Conservation (phyloP, 768 basidiomycete species). For the Flagelloscypha sp. region DNA sequence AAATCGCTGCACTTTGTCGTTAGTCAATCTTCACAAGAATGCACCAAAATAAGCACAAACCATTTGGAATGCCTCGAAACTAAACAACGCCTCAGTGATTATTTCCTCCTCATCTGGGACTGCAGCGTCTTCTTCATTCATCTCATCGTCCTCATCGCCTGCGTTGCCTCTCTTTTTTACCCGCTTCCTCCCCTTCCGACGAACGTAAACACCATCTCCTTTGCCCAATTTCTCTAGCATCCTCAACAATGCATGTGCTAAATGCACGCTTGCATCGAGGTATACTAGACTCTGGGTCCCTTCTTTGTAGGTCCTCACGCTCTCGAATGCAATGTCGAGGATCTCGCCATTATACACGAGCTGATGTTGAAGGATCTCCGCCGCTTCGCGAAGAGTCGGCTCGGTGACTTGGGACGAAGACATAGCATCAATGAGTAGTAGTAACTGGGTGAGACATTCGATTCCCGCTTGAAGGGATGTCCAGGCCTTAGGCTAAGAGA, state of each 20-base stretch:
- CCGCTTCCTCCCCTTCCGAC: constrained; percentile 49
- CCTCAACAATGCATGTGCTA: constrained; percentile 76
- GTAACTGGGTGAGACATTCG: constrained; percentile 87
- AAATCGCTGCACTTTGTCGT: constrained; percentile 57
- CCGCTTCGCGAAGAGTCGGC: constrained; percentile 56
- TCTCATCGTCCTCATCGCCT: constrained; percentile 47
- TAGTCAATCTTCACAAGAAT: constrained; percentile 4
- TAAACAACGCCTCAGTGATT: constrained; percentile 80
- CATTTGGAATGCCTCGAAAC: constrained; percentile 85
- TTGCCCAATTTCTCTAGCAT: constrained; percentile 90
- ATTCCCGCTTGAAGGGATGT: constrained; percentile 90
- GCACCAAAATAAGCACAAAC: constrained; percentile 35
- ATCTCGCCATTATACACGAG: constrained; percentile 94
- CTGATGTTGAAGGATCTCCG: constrained; percentile 78
- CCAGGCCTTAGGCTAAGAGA: constrained; percentile 85
- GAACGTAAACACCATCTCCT: constrained; percentile 64
- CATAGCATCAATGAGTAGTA: constrained; percentile 85
- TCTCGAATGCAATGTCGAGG: constrained; percentile 78
- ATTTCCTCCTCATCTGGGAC: constrained; percentile 53
- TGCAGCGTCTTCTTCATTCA: constrained; percentile 61
- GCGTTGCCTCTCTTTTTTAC: constrained; percentile 43
- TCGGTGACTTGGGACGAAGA: constrained; percentile 42
- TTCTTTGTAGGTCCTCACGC: constrained; percentile 69
- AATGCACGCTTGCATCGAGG: constrained; percentile 77
- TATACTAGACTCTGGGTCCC: constrained; percentile 75